These are phyloP conservation scores for Triadica sebifera DNA, from an alignment of 345 rosid genomes.

Conservation along the genomic window DNA sequence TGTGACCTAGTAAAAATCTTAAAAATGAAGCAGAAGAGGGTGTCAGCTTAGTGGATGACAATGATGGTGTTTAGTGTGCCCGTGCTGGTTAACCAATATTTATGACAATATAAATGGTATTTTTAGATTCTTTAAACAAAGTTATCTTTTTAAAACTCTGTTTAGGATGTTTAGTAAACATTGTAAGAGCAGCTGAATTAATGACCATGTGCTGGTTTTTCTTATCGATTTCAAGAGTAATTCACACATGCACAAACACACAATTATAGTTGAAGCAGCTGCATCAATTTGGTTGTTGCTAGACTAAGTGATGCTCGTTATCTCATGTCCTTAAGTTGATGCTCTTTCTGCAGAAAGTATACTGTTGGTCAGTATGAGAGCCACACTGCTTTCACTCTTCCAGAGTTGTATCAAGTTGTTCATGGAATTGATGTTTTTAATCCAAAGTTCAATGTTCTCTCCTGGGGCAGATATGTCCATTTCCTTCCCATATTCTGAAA, in stretches of 20 bases:
- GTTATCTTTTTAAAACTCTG: too few relatives aligned
- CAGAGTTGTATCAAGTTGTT: conserved; percentile 89
- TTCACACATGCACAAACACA: background rate
- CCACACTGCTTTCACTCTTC: conserved; percentile 86
- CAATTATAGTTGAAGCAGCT: background rate
- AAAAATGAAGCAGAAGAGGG: too few relatives aligned
- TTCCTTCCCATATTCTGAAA: conserved; percentile 72
- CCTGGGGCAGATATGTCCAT: conserved; percentile 98
- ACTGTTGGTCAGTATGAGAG: conserved; percentile 99
- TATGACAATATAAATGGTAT: too few relatives aligned
- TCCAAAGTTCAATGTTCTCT: conserved; percentile 93
- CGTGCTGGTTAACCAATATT: too few relatives aligned
- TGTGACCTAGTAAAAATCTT: background rate
- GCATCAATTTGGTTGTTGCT: conserved; percentile 1
- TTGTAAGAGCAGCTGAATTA: background rate
- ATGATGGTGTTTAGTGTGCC: too few relatives aligned
- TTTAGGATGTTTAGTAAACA: too few relatives aligned
- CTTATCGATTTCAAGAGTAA: background rate
- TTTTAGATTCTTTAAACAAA: too few relatives aligned
- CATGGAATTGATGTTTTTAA: conserved; percentile 96
- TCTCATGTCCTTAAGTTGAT: conserved; percentile 17
- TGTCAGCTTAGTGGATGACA: background rate
- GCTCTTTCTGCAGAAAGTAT: conserved; percentile 59
- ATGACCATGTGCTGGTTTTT: background rate
- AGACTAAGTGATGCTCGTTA: background rate